Evolutionary conservation across 2,329 filamentous ascomycete genomes (phyloP), one percentile per base, ranked within the genome.

Genomic region (Arthrobotrys musiformis): DNA sequence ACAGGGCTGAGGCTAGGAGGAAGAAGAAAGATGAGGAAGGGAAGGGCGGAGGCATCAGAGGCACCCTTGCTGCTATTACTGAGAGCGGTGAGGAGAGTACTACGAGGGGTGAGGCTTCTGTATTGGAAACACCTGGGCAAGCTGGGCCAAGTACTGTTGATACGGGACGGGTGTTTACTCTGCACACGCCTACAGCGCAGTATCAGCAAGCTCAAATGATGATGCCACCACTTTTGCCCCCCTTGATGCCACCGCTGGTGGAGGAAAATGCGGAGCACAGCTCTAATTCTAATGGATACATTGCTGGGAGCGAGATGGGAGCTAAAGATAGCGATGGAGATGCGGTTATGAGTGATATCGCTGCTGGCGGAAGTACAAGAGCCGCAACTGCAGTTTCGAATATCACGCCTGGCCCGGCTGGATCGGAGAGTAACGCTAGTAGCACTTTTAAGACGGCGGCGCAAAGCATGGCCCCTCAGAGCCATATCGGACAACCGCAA

Each of bases 1-100:
- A 97, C 79, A 90, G 89, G 54, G 88, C 97, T 2, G 94, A 95
- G 83, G 85, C 88, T 61, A 87, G 92, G 56, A 92, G 95, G 82
- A 82, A 90, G 54, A 88, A 90, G 81, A 88, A 92, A 67, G 88
- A 87, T 52, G 87, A 85, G 72, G 85, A 88, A 79, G 86, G 13
- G 70, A 85, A 88, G 79, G 86, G 9, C 9, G 26, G 17, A 1
- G 52, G 33, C 0, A 58, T 58, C n/a, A 28, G 54, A 9, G n/a
- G 28, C 11, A 85, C 33, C 13, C 48, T 70, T 26, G 33, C 66
- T 4, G 61, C 66, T 7, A 77, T 77, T 40, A 69, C 66, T 4
- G 66, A 70, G n/a, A 70, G 61, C 24, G 68, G 46, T 1, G 73
- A 77, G 19, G 73, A 67, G n/a, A 61, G 54, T 26, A 60, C 58